A percentile compares a stretch with the other conserved stretches of the same genome.
phyloP scores from a whole-genome alignment of 2,329 filamentous ascomycete genomes.

The Alternaria arborescens region DNA sequence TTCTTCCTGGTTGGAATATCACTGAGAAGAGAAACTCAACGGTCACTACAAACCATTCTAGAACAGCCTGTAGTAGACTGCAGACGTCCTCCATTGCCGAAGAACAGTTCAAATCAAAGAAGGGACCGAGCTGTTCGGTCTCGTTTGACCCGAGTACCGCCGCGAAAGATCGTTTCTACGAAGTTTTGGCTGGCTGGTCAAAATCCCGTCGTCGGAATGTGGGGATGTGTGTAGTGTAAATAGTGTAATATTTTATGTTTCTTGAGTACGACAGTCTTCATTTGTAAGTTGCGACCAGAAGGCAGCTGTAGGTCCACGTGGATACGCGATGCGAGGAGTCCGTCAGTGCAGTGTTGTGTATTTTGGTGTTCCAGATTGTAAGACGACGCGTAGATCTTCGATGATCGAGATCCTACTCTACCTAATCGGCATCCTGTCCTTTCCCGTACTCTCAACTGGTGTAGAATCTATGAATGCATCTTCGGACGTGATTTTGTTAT shows the following conservation, averaged over 20 bases:
- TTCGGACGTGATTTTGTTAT: neutral
- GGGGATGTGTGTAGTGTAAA: neutral
- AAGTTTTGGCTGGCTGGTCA: neutral
- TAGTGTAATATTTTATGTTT: neutral
- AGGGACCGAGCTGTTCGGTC: neutral
- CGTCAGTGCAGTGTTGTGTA: neutral
- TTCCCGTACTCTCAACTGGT: neutral
- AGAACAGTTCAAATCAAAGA: neutral
- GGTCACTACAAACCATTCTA: too few species aligned
- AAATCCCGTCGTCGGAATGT: neutral
- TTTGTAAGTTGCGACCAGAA: neutral
- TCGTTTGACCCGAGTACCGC: neutral
- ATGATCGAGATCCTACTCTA: neutral
- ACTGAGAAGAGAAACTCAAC: neutral
- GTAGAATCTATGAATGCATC: neutral
- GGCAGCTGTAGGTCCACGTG: neutral
- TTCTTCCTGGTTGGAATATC: neutral
- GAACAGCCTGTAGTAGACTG: too few species aligned
- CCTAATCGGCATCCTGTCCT: neutral
- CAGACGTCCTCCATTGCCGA: neutral
- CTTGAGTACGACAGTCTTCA: neutral
- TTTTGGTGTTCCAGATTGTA: neutral
- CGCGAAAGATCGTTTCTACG: neutral
- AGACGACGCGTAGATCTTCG: neutral
- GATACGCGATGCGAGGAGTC: neutral